Evolutionary conservation across 2,329 filamentous ascomycete genomes (phyloP), one percentile per base, ranked within the genome.

Genomic region (Pyrenochaeta sp.): DNA sequence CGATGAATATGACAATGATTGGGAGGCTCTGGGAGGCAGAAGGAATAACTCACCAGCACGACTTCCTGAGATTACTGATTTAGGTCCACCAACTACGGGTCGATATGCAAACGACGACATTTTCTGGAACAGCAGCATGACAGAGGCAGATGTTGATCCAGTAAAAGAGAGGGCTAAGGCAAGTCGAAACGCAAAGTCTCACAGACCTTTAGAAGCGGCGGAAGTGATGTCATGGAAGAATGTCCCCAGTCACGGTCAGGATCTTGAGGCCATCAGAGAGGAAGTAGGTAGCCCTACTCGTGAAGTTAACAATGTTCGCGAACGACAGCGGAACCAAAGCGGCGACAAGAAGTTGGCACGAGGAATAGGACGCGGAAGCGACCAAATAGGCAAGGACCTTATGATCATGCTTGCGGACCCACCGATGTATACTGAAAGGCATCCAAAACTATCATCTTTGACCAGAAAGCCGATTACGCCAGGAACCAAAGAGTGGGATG

Each of bases 71-170:
- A 63, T 68, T 27, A 52, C 54, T 13, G 62, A 69, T 27, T 50
- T 43, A n/a, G 67, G 67, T 1, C 55, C 61, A 19, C 61, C 61
- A 24, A 60, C 32, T 22, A 34, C 56, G 2, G 45, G 50, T 32
- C 48, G 61, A 19, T 68, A 69, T 42, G 52, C 46, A 8, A 51
- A 61, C 24, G 45, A 59, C 6, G 42, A 67, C 19, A n/a, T 62
- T 6, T 70, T 57, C 27, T 66, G 64, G 54, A 70, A 69, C 45
- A 66, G 62, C 37, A 54, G 54, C 1, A 69, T 69, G 64, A 25
- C 61, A 1, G 67, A 61, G 43, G 51, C 64, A 6, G 56, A 55
- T 24, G 30, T 42, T 15, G 51, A 61, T 19, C 55, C 62, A 3
- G 30, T 42, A n/a, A 36, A 12, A 13, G 40, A 3, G 25, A 52